phyloP scores from a whole-genome alignment of 192 early-diverging fungal genomes.

The Cetraspora pellucida region DNA sequence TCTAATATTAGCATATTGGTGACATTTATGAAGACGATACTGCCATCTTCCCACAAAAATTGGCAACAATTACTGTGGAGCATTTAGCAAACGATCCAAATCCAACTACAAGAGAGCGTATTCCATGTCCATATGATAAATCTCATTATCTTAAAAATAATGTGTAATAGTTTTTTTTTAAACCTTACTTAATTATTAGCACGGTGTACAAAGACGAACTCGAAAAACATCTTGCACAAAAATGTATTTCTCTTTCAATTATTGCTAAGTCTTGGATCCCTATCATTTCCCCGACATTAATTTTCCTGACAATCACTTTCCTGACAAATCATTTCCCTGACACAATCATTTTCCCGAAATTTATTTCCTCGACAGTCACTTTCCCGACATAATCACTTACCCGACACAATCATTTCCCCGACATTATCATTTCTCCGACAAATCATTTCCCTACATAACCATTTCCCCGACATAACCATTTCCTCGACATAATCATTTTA shows the following conservation, averaged over 20 bases:
- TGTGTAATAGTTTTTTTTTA: background rate
- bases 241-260: slow-evolving; percentile 32
- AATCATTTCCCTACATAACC: too few relatives aligned
- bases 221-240: slow-evolving; percentile 10
- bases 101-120: background rate
- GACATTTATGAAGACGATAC: slow-evolving; percentile 4
- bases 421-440: too few relatives aligned
- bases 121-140: slow-evolving; percentile 22
- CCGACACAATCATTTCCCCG: too few relatives aligned
- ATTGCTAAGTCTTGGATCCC: too few relatives aligned
- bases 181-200: background rate
- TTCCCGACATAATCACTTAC: too few relatives aligned
- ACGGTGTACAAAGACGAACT: slow-evolving; percentile 22
- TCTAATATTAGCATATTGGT: background rate
- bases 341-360: too few relatives aligned
- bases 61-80: slow-evolving; percentile 26
- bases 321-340: too few relatives aligned
- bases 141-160: background rate
- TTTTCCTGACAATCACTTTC: too few relatives aligned
- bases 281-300: too few relatives aligned
- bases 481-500: too few relatives aligned
- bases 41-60: slow-evolving; percentile 33
- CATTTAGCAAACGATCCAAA: slow-evolving; percentile 10
- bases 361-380: too few relatives aligned
- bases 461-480: too few relatives aligned